Base-by-base conservation (phyloP, 1,284 basidiomycete genomes). In the Abortiporus biennis region DNA sequence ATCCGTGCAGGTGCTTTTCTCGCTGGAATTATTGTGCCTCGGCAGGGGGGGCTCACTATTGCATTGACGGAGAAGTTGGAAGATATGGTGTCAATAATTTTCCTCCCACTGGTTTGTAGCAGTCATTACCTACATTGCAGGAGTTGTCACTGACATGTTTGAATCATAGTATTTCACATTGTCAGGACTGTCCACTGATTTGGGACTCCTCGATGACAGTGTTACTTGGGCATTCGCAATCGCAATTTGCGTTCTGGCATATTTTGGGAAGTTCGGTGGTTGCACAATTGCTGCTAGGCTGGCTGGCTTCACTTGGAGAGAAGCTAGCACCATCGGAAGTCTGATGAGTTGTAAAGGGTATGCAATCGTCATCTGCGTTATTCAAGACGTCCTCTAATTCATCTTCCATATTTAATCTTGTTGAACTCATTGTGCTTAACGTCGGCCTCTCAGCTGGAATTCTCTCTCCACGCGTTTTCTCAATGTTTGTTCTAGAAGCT, bases 401-500 rank as follows among this genome's bases (percentile, higher is more conserved):
- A 24, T 21, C 36, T 32, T 13, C 44, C 12, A 36, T 43, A 20
- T 34, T 29, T 46, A 71, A 64, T 40, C 61, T 72, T 8, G 67
- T 72, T 40, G 78, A 74, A 57, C 66, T 85, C 42, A 77, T 78
- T 51, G 84, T 87, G 5, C 74, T 87, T 55, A 87, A 87, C 57
- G 78, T 87, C 47, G 84, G 83, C 44, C 66, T 83, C 2, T 60
- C 62, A 11, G 74, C 74, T 57, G 83, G 84, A 0, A 89, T 92
- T 51, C 72, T 99, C 41, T 49, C 52, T 3, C 54, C 73, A 66
- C 66, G 69, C 21, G 80, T 86, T 6, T 87, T 87, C 57, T 84
- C 83, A 11, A 96, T 97, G 90, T 94, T 97, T 53, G 92, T 95
- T 19, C 67, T 96, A 24, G 89, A 91, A 62, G 91, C 93, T 0